These are phyloP conservation scores for Kwoniella pini DNA, from an alignment of 768 basidiomycete genomes.

Conservation along the genomic window DNA sequence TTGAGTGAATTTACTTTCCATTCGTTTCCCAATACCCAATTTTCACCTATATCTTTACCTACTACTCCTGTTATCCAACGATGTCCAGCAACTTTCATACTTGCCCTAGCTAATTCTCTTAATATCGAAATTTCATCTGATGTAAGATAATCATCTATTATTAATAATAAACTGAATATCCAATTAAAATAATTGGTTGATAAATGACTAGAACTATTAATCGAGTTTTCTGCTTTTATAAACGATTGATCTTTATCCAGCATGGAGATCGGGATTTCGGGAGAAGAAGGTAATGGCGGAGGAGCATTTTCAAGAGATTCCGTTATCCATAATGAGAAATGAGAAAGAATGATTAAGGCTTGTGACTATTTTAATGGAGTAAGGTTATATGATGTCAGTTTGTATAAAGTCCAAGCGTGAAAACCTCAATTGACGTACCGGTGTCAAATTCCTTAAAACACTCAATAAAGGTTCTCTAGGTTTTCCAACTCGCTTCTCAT, in stretches of 20 bases:
- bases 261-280: neutral
- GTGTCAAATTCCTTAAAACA: slow-evolving; percentile 22
- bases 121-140: slow-evolving; percentile 38
- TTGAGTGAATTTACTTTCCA: neutral
- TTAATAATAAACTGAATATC: slow-evolving; percentile 45
- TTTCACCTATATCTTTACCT: slow-evolving; percentile 23
- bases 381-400: neutral
- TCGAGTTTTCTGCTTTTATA: neutral
- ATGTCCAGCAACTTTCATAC: slow-evolving; percentile 43
- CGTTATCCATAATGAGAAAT: slow-evolving; percentile 20
- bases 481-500: slow-evolving; percentile 26
- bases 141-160: slow-evolving; percentile 37
- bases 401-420: too few relatives aligned
- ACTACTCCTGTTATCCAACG: slow-evolving; percentile 36
- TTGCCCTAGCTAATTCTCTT: slow-evolving; percentile 38
- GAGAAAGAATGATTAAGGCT: slow-evolving; percentile 10
- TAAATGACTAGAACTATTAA: slow-evolving; percentile 21
- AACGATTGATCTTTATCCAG: neutral
- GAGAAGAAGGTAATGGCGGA: slow-evolving; percentile 6
- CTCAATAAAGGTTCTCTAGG: slow-evolving; percentile 37
- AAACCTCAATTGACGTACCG: too few relatives aligned
- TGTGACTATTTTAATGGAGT: slow-evolving; percentile 8
- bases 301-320: slow-evolving; percentile 23
- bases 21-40: slow-evolving; percentile 17
- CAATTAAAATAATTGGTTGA: slow-evolving; percentile 38